phyloP scores from a whole-genome alignment of 345 rosid genomes.

The Gossypium longicalyx region DNA sequence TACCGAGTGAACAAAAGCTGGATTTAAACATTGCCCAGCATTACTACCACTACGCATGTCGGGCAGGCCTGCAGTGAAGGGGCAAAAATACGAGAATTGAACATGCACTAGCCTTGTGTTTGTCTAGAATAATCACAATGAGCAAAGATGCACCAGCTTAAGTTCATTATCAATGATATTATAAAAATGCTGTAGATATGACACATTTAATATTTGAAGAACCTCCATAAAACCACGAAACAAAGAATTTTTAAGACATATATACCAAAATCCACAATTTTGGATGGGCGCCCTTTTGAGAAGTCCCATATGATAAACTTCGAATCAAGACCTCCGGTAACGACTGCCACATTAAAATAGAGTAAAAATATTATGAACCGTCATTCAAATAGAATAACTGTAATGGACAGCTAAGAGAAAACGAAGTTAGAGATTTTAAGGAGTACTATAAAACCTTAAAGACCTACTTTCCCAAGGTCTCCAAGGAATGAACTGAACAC shows the following conservation, averaged over 20 bases:
- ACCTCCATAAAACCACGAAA: background rate
- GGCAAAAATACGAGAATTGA: background rate
- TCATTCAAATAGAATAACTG: background rate
- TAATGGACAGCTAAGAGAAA: background rate
- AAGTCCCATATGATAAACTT: conserved; percentile 94
- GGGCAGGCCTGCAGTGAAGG: conserved; percentile 40
- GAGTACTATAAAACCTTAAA: conserved; percentile 2
- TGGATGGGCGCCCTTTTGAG: conserved; percentile 68
- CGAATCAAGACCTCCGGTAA: conserved; percentile 89
- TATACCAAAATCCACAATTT: conserved; percentile 71
- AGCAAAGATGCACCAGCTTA: background rate
- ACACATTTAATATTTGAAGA: background rate
- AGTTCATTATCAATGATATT: background rate
- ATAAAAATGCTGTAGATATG: background rate
- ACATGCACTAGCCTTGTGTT: background rate
- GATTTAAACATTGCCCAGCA: conserved; percentile 69
- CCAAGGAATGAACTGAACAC: conserved; percentile 91
- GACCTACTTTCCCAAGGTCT: conserved; percentile 86
- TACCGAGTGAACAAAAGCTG: conserved; percentile 83
- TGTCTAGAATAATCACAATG: background rate
- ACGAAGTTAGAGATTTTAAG: background rate
- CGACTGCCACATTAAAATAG: conserved; percentile 37
- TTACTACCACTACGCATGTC: conserved; percentile 29
- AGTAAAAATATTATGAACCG: background rate
- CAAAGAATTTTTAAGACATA: background rate